Percentiles rank a stretch among this genome's conserved stretches.
Conservation (phyloP, 2,329 filamentous ascomycete genomes). For the Aulographum hederae region DNA sequence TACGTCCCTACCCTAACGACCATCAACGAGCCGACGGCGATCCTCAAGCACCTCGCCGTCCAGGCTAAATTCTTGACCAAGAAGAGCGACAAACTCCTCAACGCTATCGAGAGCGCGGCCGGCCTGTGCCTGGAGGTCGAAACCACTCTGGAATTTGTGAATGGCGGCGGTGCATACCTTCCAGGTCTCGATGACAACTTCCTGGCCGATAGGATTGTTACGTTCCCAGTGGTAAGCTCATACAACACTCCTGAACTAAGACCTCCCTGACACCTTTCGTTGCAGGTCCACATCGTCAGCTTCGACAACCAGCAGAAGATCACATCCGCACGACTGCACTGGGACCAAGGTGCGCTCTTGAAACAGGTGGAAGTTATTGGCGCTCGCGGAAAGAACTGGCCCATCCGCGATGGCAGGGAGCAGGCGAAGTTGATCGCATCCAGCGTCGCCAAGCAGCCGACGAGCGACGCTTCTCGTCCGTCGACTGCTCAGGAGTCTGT, state of each 20-base stretch:
- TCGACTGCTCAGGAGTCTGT: slow-evolving; percentile 14
- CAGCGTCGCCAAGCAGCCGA: slow-evolving; percentile 20
- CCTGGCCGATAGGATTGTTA: slow-evolving; percentile 61
- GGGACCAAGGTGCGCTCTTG: slow-evolving; percentile 86
- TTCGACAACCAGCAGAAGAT: slow-evolving; percentile 69
- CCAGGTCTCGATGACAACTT: slow-evolving; percentile 91
- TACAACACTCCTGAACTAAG: background rate
- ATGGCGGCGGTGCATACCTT: slow-evolving; percentile 69
- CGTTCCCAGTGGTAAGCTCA: slow-evolving; percentile 58
- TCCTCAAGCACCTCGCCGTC: slow-evolving; percentile 63
- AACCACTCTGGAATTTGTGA: slow-evolving; percentile 64
- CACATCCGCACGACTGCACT: slow-evolving; percentile 69
- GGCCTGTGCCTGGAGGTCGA: slow-evolving; percentile 62
- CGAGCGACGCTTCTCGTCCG: slow-evolving; percentile 14
- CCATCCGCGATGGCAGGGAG: slow-evolving; percentile 72
- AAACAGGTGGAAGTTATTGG: slow-evolving; percentile 92
- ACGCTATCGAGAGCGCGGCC: slow-evolving; percentile 51
- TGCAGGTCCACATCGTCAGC: slow-evolving; percentile 62
- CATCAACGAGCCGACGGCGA: slow-evolving; percentile 50
- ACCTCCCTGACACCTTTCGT: background rate
- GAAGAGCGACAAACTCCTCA: slow-evolving; percentile 62
- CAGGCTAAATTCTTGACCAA: slow-evolving; percentile 62
- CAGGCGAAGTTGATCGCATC: slow-evolving; percentile 60
- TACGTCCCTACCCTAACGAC: slow-evolving; percentile 81
- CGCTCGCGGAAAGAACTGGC: slow-evolving; percentile 80